Conservation (phyloP, 352 stramenopile species). For the Plasmopara muralis region DNA sequence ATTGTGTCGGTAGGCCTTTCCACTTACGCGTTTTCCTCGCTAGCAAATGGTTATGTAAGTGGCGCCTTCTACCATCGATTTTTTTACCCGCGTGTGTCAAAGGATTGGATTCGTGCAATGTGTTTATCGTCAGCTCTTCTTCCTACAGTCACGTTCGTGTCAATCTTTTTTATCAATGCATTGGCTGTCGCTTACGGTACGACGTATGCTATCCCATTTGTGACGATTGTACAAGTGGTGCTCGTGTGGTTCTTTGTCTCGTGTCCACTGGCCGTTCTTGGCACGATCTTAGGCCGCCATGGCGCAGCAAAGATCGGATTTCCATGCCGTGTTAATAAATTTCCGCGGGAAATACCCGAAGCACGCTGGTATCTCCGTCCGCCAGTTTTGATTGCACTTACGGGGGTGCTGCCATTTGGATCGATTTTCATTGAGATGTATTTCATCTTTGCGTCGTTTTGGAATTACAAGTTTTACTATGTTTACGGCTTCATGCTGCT, state of each 20-base stretch:
- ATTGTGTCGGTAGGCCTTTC: conserved; percentile 93
- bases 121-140: conserved; percentile 71
- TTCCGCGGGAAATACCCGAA: conserved; percentile 85
- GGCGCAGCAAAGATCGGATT: conserved; percentile 83
- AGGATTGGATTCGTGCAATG: conserved; percentile 88
- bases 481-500: conserved; percentile 99
- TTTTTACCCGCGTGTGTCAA: conserved; percentile 88
- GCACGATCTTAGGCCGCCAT: conserved; percentile 96
- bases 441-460: conserved; percentile 99
- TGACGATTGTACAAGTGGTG: conserved; percentile 88
- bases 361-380: conserved; percentile 77
- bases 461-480: conserved; percentile 99
- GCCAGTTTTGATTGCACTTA: conserved; percentile 89
- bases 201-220: conserved; percentile 82
- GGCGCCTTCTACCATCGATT: conserved; percentile 88
- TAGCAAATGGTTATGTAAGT: conserved; percentile 86
- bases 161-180: conserved; percentile 87
- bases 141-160: conserved; percentile 70
- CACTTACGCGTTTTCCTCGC: conserved; percentile 91
- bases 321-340: conserved; percentile 94
- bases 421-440: conserved; percentile 99
- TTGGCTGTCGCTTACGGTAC: conserved; percentile 75
- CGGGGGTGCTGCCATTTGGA: conserved; percentile 96
- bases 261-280: conserved; percentile 92
- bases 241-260: conserved; percentile 97